Evolutionary conservation across 768 basidiomycete species (phyloP), one percentile per base, ranked within the genome.

Genomic region (Terana coerulea): DNA sequence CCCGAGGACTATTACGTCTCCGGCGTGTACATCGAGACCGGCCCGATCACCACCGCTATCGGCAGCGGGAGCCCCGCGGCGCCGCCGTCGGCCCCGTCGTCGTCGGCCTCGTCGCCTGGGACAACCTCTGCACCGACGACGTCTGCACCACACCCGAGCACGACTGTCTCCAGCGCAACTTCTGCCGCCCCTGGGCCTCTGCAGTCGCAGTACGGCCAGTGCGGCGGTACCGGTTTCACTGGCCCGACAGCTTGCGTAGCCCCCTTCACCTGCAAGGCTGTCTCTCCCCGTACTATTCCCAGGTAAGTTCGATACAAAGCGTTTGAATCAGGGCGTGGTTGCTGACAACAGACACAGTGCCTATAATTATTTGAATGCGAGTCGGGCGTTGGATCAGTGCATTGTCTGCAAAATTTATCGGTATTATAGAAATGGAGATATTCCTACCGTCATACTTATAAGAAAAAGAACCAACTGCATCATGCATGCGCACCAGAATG

Each of bases 21-120:
- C 49, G 79, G 80, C 29, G 80, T 84, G 45, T 84, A 79, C 63
- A 74, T 84, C 55, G 82, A 84, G 65, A 69, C 59, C 34, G 80
- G 78, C 0, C 72, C 79, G 3, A 77, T 81, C 56, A 84, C 75
- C 21, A 83, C 80, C 10, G 53, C 67, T 44, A 69, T 80, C 24
- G 79, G 76, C n/a, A 65, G 42, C 33, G 72, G 73, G 19, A 48
- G 54, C n/a, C 47, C 58, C 14, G 39, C 53, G 11, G 33, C 57
- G 7, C 34, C 57, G 21, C 33, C 56, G 5, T 29, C 59, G 24
- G 17, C 49, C 22, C 31, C 19, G n/a, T 5, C 5, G 29, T 29
- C 37, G 15, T 29, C 52, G 15, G 21, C 46, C 37, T 40, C 37
- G 8, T 30, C 24, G n/a, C 22, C 39, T 31, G 31, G 56, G 5